Evolutionary conservation across 371 early-diverging fungal species (phyloP).

Genomic region (Mucor racemosus): DNA sequence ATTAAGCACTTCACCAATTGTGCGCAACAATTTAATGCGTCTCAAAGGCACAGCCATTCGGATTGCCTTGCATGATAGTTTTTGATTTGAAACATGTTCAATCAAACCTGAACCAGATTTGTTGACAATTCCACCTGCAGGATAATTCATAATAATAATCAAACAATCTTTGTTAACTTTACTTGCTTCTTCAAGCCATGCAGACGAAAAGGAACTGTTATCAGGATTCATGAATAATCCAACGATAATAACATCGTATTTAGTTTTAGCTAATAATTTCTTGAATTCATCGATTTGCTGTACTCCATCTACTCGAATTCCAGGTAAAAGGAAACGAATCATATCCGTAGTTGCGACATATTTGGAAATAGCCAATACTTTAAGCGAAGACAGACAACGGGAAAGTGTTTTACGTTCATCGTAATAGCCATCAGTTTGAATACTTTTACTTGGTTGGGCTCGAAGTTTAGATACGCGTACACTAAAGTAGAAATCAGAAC

Average conservation of each 20-base stretch:
- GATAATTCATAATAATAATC: conserved; percentile 47
- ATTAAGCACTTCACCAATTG: conserved; percentile 37
- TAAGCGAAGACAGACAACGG: conserved; percentile 25
- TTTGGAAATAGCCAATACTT: conserved; percentile 40
- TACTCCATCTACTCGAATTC: conserved; percentile 36
- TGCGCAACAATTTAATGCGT: conserved; percentile 50
- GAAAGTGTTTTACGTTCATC: conserved; percentile 25
- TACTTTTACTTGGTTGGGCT: conserved; percentile 24
- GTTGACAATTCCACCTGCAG: conserved; percentile 32
- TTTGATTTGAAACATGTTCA: conserved; percentile 21
- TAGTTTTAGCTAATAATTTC: conserved; percentile 3
- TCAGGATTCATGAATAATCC: conserved; percentile 36
- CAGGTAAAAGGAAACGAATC: conserved; percentile 36
- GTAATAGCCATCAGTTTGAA: conserved; percentile 25
- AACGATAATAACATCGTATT: conserved; percentile 44
- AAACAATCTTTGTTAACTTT: conserved; percentile 20
- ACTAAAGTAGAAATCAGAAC: conserved; percentile 61
- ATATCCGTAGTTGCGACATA: conserved; percentile 36
- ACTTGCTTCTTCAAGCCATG: conserved; percentile 31
- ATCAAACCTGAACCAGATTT: conserved; percentile 17
- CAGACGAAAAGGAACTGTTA: background rate
- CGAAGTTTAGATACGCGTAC: conserved; percentile 45
- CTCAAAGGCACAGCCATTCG: conserved; percentile 60
- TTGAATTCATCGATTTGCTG: conserved; percentile 26
- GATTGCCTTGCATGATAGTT: conserved; percentile 32